Base-by-base conservation (phyloP, 2,329 filamentous ascomycete genomes). In the Fusarium denticulatum region DNA sequence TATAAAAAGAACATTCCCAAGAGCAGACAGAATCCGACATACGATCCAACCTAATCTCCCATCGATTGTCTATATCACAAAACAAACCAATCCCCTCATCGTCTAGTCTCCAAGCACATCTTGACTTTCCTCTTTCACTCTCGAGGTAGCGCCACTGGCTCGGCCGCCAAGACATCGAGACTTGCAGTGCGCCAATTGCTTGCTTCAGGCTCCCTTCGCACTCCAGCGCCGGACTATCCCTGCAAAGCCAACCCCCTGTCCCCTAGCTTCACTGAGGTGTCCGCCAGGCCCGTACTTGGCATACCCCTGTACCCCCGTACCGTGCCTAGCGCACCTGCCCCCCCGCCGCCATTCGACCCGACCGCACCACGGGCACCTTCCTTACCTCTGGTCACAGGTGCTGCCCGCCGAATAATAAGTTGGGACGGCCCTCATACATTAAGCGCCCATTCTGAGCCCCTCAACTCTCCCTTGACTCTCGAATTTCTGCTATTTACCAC, bases 351-450 rank as follows among this genome's bases (percentile, higher is more conserved):
- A 66, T 60, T 62, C 55, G 56, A 73, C 59, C 49, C 62, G 40
- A 67, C 64, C 42, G 65, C 26, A 66, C 63, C 56, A 36, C 36
- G 36, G 36, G 56, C 49, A 68, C 65, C 65, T 68, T 60, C 46
- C 47, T 60, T 61, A 67, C 62, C 45, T 62, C 63, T 70, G 73
- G 70, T 66, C 74, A 75, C 65, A 64, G 63, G 63, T 22, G 61
- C 56, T 69, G 63, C 65, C 69, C 66, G 67, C 71, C 74, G 67
- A 78, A 77, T 78, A 76, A 78, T 78, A 78, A 78, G 76, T 77
- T 64, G 69, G 67, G 63, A 66, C 73, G 68, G 47, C 69, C 76
- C 75, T 71, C 67, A 66, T 74, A 67, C 72, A 67, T 76, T 78
- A 78, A 78, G 75, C 76, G 76, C 76, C 77, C 66, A 50, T 49